Evolutionary conservation across 2,329 filamentous ascomycete species (phyloP), one percentile per base, ranked within the genome.

Genomic region (Cryphonectria naterciae): DNA sequence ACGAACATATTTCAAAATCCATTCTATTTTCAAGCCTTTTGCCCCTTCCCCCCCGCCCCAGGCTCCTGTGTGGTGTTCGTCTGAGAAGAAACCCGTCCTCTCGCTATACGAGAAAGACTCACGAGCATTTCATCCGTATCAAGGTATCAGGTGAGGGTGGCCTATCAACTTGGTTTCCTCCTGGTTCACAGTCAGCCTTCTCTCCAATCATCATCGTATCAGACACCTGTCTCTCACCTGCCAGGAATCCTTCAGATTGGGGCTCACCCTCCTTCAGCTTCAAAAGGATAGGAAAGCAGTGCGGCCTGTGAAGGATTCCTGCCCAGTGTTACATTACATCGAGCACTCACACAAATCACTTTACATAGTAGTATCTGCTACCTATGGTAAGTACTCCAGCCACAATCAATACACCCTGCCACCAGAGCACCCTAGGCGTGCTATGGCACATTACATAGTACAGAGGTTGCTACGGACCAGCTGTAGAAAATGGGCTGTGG

Each of bases 321-420:
- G 32, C 8, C 52, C 62, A 28, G 41, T 65, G 63, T 65, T 49
- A 65, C 63, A 65, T 65, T 65, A 65, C 63, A 65, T 65, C 63
- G n/a, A 49, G 43, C 41, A n/a, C 32, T 19, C 56, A 61, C 56
- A 39, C 37, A 39, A 10, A 39, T 39, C 37, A 39, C 10, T 39
- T 39, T n/a, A n/a, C 19, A 41, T 13, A 22, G 22, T n/a, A n/a
- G 15, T 35, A 39, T 4, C 2, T 41, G 2, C 60, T 11, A 41
- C 32, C 4, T 22, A 17, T 61, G 22, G 17, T 22, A 49, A 4
- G 17, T 22, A 28, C 61, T 25, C 13, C 35, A 64, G 39, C 39
- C 35, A 39, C 37, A 64, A 64, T 64, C 37, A 64, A 64, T 46
- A 46, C 61, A 19, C 46, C 46, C 46, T 49, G 5, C 46, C 46